A percentile compares a stretch with the other conserved stretches of the same genome.
Conservation (phyloP, 2,329 filamentous ascomycete species). For the Fusarium sacchari region DNA sequence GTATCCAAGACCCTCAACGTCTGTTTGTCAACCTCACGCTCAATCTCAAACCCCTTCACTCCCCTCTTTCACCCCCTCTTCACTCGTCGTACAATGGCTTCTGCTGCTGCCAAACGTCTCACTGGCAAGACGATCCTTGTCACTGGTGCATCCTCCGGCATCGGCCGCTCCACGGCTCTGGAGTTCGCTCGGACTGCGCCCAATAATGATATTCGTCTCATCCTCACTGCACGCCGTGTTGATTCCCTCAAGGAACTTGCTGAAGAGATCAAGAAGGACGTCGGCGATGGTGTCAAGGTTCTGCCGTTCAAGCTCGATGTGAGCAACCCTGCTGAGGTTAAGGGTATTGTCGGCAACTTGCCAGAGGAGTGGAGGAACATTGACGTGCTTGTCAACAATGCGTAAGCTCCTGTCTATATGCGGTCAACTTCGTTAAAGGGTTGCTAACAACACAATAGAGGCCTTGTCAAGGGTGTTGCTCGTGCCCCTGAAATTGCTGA, state of each 20-base stretch:
- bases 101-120: slow-evolving; percentile 81
- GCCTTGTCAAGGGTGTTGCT: slow-evolving; percentile 88
- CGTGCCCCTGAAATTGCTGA: slow-evolving; percentile 84
- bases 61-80: slow-evolving; percentile 12
- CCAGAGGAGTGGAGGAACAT: slow-evolving; percentile 87
- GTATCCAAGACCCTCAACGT: slow-evolving; percentile 27
- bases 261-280: slow-evolving; percentile 77
- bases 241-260: slow-evolving; percentile 82
- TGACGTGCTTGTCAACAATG: slow-evolving; percentile 94
- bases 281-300: slow-evolving; percentile 83
- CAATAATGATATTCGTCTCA: slow-evolving; percentile 78
- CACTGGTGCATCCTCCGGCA: slow-evolving; percentile 93
- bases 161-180: slow-evolving; percentile 83
- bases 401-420: slow-evolving; percentile 65
- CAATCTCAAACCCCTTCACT: background rate
- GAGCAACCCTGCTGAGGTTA: slow-evolving; percentile 79
- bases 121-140: slow-evolving; percentile 92
- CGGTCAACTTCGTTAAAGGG: background rate
- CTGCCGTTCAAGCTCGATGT: slow-evolving; percentile 88
- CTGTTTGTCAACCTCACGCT: slow-evolving; percentile 16
- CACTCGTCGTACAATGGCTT: slow-evolving; percentile 54
- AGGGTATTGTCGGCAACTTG: slow-evolving; percentile 75
- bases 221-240: slow-evolving; percentile 87
- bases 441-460: slow-evolving; percentile 60
- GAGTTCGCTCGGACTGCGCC: slow-evolving; percentile 92